phyloP scores from a whole-genome alignment of 352 stramenopile species.

The Pythium phragmitis region DNA sequence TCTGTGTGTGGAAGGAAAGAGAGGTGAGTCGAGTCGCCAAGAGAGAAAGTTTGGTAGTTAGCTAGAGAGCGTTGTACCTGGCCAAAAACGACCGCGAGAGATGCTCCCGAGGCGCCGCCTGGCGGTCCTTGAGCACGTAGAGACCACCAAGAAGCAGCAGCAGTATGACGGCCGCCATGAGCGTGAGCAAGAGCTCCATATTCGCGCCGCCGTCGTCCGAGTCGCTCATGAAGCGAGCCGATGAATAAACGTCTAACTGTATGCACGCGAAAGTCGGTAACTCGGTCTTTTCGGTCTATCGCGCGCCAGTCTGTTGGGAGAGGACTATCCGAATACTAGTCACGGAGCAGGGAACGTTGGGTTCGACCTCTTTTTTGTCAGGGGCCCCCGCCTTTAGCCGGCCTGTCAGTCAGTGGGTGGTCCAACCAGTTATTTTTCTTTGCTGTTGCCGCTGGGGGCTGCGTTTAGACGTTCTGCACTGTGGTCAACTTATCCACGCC shows the following conservation, averaged over 20 bases:
- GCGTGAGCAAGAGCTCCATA: conserved; percentile 70
- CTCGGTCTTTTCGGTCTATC: background rate
- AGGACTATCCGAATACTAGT: background rate
- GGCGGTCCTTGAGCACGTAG: conserved; percentile 60
- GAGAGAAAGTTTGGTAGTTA: background rate
- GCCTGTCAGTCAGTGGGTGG: background rate
- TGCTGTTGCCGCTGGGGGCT: background rate
- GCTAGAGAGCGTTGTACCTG: conserved; percentile 9
- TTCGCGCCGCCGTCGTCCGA: conserved; percentile 25
- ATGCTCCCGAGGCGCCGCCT: conserved; percentile 10
- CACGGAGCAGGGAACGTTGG: background rate
- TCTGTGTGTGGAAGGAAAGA: conserved; percentile 3
- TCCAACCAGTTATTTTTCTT: background rate
- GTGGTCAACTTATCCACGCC: background rate
- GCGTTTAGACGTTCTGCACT: conserved; percentile 7
- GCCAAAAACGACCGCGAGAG: conserved; percentile 34
- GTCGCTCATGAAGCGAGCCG: conserved; percentile 21
- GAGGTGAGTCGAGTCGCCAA: background rate
- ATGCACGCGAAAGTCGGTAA: background rate
- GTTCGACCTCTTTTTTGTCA: conserved; percentile 3
- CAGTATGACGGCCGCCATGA: conserved; percentile 68
- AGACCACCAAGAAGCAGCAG: conserved; percentile 61
- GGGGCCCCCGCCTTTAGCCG: conserved; percentile 1
- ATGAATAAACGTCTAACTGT: background rate
- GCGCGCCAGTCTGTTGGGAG: background rate